These are phyloP conservation scores for Neurospora africana DNA, from an alignment of 495 filamentous ascomycete species.

Conservation along the genomic window DNA sequence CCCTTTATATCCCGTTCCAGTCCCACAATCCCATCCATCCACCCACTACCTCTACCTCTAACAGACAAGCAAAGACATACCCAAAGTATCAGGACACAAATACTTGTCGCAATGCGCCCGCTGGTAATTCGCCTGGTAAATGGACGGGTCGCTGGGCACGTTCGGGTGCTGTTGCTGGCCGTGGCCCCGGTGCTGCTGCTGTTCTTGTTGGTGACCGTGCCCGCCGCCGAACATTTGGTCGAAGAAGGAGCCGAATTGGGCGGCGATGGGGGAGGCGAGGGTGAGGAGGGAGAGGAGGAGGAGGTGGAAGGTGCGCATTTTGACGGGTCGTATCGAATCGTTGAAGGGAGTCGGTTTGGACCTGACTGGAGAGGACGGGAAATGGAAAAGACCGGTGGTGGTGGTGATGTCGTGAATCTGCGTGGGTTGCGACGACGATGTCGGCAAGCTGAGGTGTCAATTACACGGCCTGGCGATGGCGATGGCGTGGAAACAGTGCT, in stretches of 20 bases:
- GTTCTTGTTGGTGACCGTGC: conserved; percentile 28
- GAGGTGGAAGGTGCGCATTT: conserved; percentile 17
- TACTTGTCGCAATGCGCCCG: conserved; percentile 71
- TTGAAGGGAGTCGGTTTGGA: background rate
- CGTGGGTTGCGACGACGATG: background rate
- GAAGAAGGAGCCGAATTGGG: conserved; percentile 73
- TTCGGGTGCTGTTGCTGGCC: conserved; percentile 61
- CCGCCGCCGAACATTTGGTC: conserved; percentile 61
- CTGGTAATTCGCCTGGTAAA: conserved; percentile 66
- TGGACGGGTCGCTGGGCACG: conserved; percentile 61
- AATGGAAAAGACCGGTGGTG: background rate
- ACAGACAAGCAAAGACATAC: too few relatives aligned
- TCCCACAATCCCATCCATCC: too few relatives aligned
- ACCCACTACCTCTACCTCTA: too few relatives aligned
- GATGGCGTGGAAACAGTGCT: background rate
- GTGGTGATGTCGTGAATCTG: background rate
- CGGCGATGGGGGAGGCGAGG: conserved; percentile 23
- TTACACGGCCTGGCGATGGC: background rate
- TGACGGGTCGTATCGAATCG: background rate
- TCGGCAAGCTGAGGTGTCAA: background rate
- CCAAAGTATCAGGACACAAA: conserved; percentile 80
- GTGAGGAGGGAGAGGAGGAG: conserved; percentile 22
- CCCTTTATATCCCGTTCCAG: too few relatives aligned
- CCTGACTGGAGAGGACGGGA: too few relatives aligned
- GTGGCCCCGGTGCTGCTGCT: conserved; percentile 16